phyloP scores from a whole-genome alignment of 2,329 filamentous ascomycete species.

The Coleophoma crateriformis region DNA sequence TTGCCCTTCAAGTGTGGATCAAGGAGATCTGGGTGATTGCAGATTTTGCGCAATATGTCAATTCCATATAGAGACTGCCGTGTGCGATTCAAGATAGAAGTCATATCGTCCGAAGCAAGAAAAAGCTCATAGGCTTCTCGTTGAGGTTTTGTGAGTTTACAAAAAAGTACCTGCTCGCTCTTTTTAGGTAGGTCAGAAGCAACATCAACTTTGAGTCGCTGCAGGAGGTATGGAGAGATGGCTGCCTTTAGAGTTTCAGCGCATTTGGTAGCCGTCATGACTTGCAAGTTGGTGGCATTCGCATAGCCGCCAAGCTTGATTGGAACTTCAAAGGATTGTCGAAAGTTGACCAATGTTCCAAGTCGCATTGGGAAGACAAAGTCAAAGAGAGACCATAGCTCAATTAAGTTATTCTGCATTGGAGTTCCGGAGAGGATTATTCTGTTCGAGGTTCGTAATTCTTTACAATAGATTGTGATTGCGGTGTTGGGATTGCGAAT shows the following conservation, averaged over 20 bases:
- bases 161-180: constrained; percentile 93
- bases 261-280: constrained; percentile 90
- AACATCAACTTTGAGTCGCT: constrained; percentile 89
- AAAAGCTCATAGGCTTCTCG: constrained; percentile 77
- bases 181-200: constrained; percentile 92
- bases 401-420: constrained; percentile 93
- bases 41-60: constrained; percentile 90
- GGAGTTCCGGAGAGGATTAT: constrained; percentile 94
- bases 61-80: constrained; percentile 84
- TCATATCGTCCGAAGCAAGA: constrained; percentile 76
- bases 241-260: constrained; percentile 91
- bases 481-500: constrained; percentile 95
- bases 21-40: constrained; percentile 89
- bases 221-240: constrained; percentile 87
- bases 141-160: constrained; percentile 79
- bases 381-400: constrained; percentile 96
- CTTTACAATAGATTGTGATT: constrained; percentile 93
- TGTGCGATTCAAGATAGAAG: constrained; percentile 69
- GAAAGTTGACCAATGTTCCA: constrained; percentile 85
- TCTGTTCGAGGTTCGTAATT: constrained; percentile 82
- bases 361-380: constrained; percentile 96
- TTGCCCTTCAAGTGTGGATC: constrained; percentile 54
- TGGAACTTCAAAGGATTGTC: constrained; percentile 86
- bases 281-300: constrained; percentile 88
- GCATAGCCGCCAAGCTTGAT: constrained; percentile 92